Evolutionary conservation across 257 asterid species (phyloP).

Genomic region (Penstemon newberryi): DNA sequence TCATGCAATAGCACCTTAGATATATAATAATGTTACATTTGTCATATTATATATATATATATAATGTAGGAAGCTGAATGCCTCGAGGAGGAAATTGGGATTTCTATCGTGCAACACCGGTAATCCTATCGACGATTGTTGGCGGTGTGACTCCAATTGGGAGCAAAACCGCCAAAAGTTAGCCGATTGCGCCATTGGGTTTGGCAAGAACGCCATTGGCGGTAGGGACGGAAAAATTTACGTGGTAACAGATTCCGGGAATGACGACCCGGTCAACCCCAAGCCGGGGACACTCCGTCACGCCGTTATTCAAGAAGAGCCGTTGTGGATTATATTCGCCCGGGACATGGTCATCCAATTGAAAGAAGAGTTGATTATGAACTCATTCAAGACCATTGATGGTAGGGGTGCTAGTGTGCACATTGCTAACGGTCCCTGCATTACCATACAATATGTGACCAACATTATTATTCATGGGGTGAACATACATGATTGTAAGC

Average conservation of each 20-base stretch:
- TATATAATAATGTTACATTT: conserved; percentile 13
- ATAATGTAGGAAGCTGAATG: conserved; percentile 59
- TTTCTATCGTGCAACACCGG: conserved; percentile 72
- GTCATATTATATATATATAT: not conserved
- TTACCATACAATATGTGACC: conserved; percentile 70
- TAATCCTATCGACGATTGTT: conserved; percentile 82
- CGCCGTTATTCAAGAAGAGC: conserved; percentile 66
- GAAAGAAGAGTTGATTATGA: conserved; percentile 80
- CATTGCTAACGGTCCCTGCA: conserved; percentile 81
- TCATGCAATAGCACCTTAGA: no score
- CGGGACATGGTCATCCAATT: conserved; percentile 76
- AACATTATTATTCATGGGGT: conserved; percentile 76
- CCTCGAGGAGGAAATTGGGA: conserved; percentile 64
- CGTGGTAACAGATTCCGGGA: conserved; percentile 58
- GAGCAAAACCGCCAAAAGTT: conserved; percentile 57
- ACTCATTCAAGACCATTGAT: conserved; percentile 79
- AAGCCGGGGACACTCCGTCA: conserved; percentile 73
- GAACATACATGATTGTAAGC: conserved; percentile 75
- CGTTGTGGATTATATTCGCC: conserved; percentile 72
- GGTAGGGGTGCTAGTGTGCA: conserved; percentile 86
- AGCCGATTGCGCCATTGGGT: conserved; percentile 80
- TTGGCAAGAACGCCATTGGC: conserved; percentile 73
- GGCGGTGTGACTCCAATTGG: conserved; percentile 81
- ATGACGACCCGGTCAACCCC: conserved; percentile 54
- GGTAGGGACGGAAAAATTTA: conserved; percentile 65